Evolutionary conservation across 257 asterid species (phyloP), one percentile per base, ranked within the genome.

Genomic region (Solanum appendiculatum): DNA sequence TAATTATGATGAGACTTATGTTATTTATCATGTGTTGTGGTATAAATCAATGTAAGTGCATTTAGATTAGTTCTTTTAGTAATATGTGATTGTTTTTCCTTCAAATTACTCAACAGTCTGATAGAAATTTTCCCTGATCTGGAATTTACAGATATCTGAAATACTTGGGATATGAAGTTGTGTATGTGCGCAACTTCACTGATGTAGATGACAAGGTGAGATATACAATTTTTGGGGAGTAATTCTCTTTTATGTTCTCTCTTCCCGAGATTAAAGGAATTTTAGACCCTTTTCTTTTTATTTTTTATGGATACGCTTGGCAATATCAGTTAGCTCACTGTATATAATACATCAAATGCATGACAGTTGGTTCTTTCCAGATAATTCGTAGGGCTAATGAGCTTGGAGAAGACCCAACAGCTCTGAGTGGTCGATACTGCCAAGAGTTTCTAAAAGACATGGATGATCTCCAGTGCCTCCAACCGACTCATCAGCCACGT

Each of bases 151-250:
- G 99, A 91, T 95, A 91, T 88, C 92, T 96, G 86, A 93, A 86
- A 88, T 89, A 92, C 89, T 54, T 96, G 93, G 98, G 96, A 58
- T 95, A 94, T 86, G 98, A 95, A 66, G 99, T 96, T 86, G 89
- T 89, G 83, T 96, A 95, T 91, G 98, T 95, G n/a, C 95, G 97
- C 87, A 96, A 96, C 90, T 96, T 94, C 92, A 96, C 98, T 11
- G 97, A 96, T 87, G 96, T 95, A 39, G 99, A 96, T 90, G 98
- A 96, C 92, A 96, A 96, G 99, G 85, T 80, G 85, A 80, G 85
- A 31, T 80, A 14, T 20, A 80, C 44, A 16, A 16, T 27, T 80
- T 80, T 46, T 29, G 40, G 98, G 93, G 88, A 94, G 94, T 29
- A 48, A 29, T 68, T 80, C 44, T 48, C 29, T 48, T 48, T 29